Evolutionary conservation across 495 filamentous ascomycete genomes (phyloP).

Genomic region (Aspergillus carlsbadensis): DNA sequence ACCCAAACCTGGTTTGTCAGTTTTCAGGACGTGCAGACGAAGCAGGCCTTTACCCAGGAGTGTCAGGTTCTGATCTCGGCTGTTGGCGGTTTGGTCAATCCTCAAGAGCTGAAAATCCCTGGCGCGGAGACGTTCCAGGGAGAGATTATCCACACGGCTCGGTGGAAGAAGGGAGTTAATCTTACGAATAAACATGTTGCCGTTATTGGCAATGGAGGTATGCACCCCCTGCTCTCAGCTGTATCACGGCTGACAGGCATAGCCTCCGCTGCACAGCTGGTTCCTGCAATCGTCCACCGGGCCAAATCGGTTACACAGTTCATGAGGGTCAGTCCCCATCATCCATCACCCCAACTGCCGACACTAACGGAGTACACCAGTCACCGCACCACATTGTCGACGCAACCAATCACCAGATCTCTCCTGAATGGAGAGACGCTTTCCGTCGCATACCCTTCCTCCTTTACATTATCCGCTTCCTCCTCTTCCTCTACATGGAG

Average conservation of each 20-base stretch:
- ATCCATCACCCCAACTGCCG: background rate
- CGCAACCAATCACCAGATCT: slow-evolving; percentile 7
- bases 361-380: background rate
- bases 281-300: slow-evolving; percentile 12
- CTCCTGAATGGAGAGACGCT: slow-evolving; percentile 4
- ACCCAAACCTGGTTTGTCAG: slow-evolving; percentile 18
- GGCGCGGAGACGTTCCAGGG: slow-evolving; percentile 50
- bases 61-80: slow-evolving; percentile 49
- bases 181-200: slow-evolving; percentile 53
- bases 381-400: slow-evolving; percentile 16
- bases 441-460: slow-evolving; percentile 13
- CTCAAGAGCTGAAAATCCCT: slow-evolving; percentile 43
- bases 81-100: slow-evolving; percentile 47
- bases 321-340: slow-evolving; percentile 9
- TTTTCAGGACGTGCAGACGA: slow-evolving; percentile 12
- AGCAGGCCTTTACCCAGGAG: slow-evolving; percentile 24
- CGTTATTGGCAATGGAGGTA: slow-evolving; percentile 50
- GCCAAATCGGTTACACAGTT: slow-evolving; percentile 16
- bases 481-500: slow-evolving; percentile 19
- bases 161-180: slow-evolving; percentile 55
- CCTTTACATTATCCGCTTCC: slow-evolving; percentile 11
- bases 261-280: slow-evolving; percentile 16
- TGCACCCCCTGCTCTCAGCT: background rate
- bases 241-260: background rate
- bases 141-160: slow-evolving; percentile 54